Conservation (phyloP, 306 rosid species). For the Nissolia schottii region DNA sequence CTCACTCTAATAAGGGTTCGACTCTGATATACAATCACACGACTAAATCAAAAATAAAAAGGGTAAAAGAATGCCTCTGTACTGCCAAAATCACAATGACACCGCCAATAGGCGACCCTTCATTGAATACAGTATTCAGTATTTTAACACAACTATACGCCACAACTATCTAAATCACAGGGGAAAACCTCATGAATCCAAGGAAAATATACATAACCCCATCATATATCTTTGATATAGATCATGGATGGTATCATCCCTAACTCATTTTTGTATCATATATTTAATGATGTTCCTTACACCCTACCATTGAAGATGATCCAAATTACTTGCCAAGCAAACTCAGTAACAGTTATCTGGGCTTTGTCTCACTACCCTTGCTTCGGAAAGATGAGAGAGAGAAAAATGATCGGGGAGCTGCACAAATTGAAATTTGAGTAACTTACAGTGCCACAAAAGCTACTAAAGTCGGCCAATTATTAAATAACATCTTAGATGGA, state of each 20-base stretch:
- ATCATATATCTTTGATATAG: conserved; percentile 42
- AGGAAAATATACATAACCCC: conserved; percentile 63
- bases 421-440: conserved; percentile 19
- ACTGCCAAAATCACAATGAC: conserved; percentile 79
- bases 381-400: conserved; percentile 92
- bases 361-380: conserved; percentile 89
- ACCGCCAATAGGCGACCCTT: conserved; percentile 49
- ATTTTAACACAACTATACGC: conserved; percentile 60
- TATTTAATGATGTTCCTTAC: conserved; percentile 43
- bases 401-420: conserved; percentile 97
- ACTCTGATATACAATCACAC: conserved; percentile 56
- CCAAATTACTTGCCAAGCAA: conserved; percentile 30
- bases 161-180: conserved; percentile 54
- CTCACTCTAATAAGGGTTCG: conserved; percentile 45
- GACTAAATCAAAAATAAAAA: conserved; percentile 26
- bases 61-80: conserved; percentile 48
- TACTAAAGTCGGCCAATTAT: not conserved
- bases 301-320: conserved; percentile 45
- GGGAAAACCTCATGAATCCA: conserved; percentile 52
- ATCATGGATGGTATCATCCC: conserved; percentile 43
- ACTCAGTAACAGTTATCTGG: conserved; percentile 49
- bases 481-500: conserved; percentile 11
- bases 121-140: conserved; percentile 51
- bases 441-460: conserved; percentile 19
- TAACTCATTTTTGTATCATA: conserved; percentile 42